Percentiles rank a stretch among this genome's conserved stretches.
phyloP scores from a whole-genome alignment of 441 rosid genomes.

The Bocquillonia castaneifolia region DNA sequence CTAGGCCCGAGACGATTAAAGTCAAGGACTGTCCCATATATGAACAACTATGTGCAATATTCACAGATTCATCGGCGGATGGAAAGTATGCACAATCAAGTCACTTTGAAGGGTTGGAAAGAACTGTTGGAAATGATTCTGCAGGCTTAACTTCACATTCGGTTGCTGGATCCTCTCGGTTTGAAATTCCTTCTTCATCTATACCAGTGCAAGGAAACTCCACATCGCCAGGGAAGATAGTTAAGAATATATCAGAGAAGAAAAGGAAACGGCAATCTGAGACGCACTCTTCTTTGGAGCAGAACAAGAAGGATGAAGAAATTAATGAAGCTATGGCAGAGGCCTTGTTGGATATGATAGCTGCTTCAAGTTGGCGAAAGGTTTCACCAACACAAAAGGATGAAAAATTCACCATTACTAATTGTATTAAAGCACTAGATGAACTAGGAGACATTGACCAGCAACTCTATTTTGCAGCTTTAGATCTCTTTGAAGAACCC shows the following conservation, averaged over 20 bases:
- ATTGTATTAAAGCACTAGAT: conserved; percentile 61
- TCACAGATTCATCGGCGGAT: conserved; percentile 51
- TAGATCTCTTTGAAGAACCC: conserved; percentile 66
- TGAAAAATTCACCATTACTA: conserved; percentile 45
- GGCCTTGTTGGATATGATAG: conserved; percentile 57
- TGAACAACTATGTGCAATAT: conserved; percentile 64
- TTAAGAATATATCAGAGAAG: conserved; percentile 29
- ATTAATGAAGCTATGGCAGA: conserved; percentile 47
- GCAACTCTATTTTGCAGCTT: conserved; percentile 48
- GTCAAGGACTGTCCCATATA: conserved; percentile 68
- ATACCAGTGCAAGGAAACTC: conserved; percentile 23
- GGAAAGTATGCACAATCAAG: conserved; percentile 90
- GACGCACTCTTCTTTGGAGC: conserved; percentile 25
- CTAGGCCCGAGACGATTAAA: conserved; percentile 45
- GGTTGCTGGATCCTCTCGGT: conserved; percentile 27
- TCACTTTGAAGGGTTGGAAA: conserved; percentile 67
- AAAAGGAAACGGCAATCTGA: conserved; percentile 51
- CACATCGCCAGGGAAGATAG: conserved; percentile 22
- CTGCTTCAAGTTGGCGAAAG: conserved; percentile 39
- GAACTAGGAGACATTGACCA: conserved; percentile 49
- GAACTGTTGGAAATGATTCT: conserved; percentile 33
- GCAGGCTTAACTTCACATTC: conserved; percentile 23
- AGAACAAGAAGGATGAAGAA: conserved; percentile 36
- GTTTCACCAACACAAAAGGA: conserved; percentile 22
- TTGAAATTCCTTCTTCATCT: conserved; percentile 31